Base-by-base conservation (phyloP, 306 rosid genomes). In the Cicer pinnatifidum region DNA sequence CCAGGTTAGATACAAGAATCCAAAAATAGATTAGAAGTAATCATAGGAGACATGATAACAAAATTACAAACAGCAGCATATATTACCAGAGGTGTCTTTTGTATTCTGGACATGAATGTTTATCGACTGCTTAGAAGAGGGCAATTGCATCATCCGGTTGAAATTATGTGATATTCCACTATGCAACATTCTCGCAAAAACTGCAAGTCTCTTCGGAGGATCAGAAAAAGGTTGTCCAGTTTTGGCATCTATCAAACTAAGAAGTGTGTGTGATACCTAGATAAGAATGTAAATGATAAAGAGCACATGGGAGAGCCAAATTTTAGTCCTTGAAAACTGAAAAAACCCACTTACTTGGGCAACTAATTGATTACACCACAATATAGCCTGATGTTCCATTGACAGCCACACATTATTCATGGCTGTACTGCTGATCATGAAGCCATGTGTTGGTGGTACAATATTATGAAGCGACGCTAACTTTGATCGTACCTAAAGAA, bases 321-420 rank as follows among this genome's bases (percentile, higher is more conserved):
- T 20, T 56, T 16, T 61, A 44, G 73, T n/a, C 75, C 17, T 78
- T 40, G 47, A 67, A 54, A 65, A 54, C 73, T 20, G 47, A 64
- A 46, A 39, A 72, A 41, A 39, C 48, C 54, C 64, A 70, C 97
- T 87, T 75, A 91, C 99, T 88, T 95, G 99, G 75, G 90, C 69
- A 78, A 91, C 99, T 65, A 95, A 62, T 81, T 95, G 99, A 82
- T 91, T 95, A 69, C 99, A 95, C 99, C 99, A 95, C 78, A 95
- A 80, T 70, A 95, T 91, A 57, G 91, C 99, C 83, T 90, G 97
- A 86, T 95, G 99, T 77, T 95, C 99, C 99, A 91, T 95, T 67
- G 99, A 95, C 79, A 95, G 78, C 99, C 99, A 95, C 78, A 95
- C 99, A 87, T 91, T 88, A 82, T 76, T 91, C 94, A 95, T 88